Conservation (phyloP, 805 yeast genomes). For the Pichia exigua region DNA sequence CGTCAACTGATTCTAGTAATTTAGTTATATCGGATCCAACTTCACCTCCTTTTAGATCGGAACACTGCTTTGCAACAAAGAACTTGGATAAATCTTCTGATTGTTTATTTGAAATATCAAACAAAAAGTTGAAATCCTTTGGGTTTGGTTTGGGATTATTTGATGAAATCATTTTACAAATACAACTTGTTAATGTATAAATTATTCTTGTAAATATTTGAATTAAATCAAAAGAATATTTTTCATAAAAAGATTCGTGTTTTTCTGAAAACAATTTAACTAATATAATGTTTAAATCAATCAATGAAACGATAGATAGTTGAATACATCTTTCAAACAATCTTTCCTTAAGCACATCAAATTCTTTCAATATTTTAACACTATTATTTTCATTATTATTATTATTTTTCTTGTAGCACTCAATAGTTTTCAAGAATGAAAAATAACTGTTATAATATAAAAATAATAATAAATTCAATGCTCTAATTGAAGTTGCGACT, state of each 20-base stretch:
- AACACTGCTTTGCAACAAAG: constrained; percentile 3
- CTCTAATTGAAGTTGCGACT: constrained; percentile 6
- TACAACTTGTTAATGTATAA: constrained; percentile 10
- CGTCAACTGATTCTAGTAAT: constrained; percentile 9
- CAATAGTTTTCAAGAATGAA: constrained; percentile 3
- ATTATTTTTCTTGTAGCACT: neutral
- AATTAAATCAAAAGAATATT: constrained; percentile 19
- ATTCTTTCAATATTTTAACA: constrained; percentile 7
- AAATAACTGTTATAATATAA: constrained; percentile 16
- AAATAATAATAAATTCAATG: constrained; percentile 16
- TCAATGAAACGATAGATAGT: constrained; percentile 15
- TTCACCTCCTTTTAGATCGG: neutral
- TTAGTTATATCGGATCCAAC: constrained; percentile 1
- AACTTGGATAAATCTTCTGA: constrained; percentile 3
- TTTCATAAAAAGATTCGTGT: constrained; percentile 11
- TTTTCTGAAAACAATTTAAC: constrained; percentile 6
- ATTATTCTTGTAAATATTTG: constrained; percentile 16
- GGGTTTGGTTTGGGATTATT: neutral
- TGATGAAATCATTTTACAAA: constrained; percentile 11
- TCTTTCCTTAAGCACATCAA: constrained; percentile 12
- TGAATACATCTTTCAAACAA: constrained; percentile 14
- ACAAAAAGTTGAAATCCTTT: constrained; percentile 2
- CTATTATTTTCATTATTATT: neutral
- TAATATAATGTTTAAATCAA: constrained; percentile 15
- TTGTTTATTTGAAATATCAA: constrained; percentile 7